Evolutionary conservation across 1,284 basidiomycete genomes (phyloP).

Genomic region (Nidula niveotomentosa): DNA sequence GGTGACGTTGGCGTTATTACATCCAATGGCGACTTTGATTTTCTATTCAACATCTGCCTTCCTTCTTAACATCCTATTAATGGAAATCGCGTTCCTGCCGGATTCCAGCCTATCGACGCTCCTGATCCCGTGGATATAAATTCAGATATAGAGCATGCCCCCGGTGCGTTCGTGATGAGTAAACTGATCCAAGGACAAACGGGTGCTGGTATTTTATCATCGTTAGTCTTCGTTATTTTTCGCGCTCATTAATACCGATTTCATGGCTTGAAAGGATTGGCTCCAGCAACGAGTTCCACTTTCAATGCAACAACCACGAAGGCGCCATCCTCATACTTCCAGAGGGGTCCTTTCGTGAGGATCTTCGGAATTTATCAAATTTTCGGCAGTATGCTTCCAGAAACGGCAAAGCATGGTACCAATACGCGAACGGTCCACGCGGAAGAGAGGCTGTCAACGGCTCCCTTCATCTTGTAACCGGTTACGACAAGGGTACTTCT

Average conservation of each 20-base stretch:
- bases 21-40: conserved; percentile 13
- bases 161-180: not conserved
- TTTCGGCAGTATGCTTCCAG: conserved; percentile 6
- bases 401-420: conserved; percentile 13
- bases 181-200: not conserved
- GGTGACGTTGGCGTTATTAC: conserved; percentile 11
- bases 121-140: not conserved
- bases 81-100: conserved; percentile 2
- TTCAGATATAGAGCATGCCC: not conserved
- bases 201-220: not conserved
- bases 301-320: conserved; percentile 8
- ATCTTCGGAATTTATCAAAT: conserved; percentile 5
- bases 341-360: conserved; percentile 6
- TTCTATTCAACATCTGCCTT: conserved; percentile 13
- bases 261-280: not conserved
- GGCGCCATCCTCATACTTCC: conserved; percentile 14
- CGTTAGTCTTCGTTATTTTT: not conserved
- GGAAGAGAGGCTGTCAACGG: conserved; percentile 8
- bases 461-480: conserved; percentile 2
- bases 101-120: conserved; percentile 2
- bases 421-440: conserved; percentile 6
- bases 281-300: not conserved
- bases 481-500: not conserved
- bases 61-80: conserved; percentile 9
- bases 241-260: not conserved